Conservation (phyloP, 2,329 filamentous ascomycete species). For the Pseudopithomyces chartarum region DNA sequence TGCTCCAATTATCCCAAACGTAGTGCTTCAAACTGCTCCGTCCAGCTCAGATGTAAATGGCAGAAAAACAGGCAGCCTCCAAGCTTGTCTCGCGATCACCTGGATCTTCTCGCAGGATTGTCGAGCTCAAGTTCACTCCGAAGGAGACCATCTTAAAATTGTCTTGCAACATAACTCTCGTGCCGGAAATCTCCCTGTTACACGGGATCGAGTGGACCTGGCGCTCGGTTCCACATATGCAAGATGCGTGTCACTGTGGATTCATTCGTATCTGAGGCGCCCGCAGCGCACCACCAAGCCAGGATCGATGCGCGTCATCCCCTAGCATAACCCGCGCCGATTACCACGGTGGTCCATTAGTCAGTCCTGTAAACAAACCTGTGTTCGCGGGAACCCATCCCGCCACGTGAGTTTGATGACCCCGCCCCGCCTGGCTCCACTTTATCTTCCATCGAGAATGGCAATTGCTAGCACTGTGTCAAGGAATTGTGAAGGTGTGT, state of each 20-base stretch:
- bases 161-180: conserved; percentile 16
- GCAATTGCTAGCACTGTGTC: conserved; percentile 18
- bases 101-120: background rate
- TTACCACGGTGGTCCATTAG: conserved; percentile 22
- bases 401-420: conserved; percentile 32
- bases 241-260: conserved; percentile 42
- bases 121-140: conserved; percentile 2
- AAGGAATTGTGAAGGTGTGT: background rate
- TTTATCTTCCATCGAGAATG: conserved; percentile 14
- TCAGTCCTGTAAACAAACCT: conserved; percentile 27
- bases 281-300: conserved; percentile 35
- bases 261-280: conserved; percentile 32
- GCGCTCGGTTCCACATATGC: conserved; percentile 43
- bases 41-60: background rate
- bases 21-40: background rate
- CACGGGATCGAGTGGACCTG: conserved; percentile 43
- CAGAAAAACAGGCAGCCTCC: background rate
- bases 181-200: conserved; percentile 27
- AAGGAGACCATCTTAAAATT: conserved; percentile 16
- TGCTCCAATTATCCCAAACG: background rate
- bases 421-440: conserved; percentile 26
- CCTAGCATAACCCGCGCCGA: conserved; percentile 23
- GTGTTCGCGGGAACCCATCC: conserved; percentile 24
- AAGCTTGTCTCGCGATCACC: conserved; percentile 3
- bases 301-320: conserved; percentile 39